Evolutionary conservation across 768 basidiomycete species (phyloP).

Genomic region (Pleurotus djamor): DNA sequence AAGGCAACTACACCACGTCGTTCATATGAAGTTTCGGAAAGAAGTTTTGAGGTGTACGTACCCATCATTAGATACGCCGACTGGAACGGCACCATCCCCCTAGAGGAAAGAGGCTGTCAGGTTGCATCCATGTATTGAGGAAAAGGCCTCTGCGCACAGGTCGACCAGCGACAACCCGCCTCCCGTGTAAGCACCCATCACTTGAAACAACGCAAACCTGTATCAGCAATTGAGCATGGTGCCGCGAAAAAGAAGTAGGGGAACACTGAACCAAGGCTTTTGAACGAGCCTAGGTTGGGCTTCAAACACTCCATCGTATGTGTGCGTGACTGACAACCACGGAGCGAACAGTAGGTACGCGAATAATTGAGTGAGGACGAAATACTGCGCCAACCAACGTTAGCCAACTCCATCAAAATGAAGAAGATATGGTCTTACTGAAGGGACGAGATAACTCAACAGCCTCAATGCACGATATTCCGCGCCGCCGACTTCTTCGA

Average conservation of each 20-base stretch:
- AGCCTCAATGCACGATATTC: conserved; percentile 67
- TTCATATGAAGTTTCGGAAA: neutral
- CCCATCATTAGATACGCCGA: conserved; percentile 63
- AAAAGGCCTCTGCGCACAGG: conserved; percentile 26
- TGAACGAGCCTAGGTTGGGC: conserved; percentile 48
- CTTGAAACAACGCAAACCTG: conserved; percentile 44
- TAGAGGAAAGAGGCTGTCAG: conserved; percentile 11
- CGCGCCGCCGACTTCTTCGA: conserved; percentile 76
- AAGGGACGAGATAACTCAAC: conserved; percentile 46
- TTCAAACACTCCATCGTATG: conserved; percentile 46
- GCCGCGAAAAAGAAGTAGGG: neutral
- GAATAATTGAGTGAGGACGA: conserved; percentile 54
- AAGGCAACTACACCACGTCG: conserved; percentile 36
- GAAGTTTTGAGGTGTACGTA: conserved; percentile 14
- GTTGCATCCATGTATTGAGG: neutral
- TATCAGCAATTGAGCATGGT: neutral
- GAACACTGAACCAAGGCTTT: conserved; percentile 52
- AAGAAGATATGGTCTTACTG: conserved; percentile 24
- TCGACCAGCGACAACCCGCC: conserved; percentile 72
- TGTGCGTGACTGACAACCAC: conserved; percentile 46
- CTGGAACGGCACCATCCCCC: conserved; percentile 72
- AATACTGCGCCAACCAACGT: conserved; percentile 47
- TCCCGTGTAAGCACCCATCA: conserved; percentile 57
- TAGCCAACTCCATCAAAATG: neutral
- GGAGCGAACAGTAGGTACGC: conserved; percentile 59